Evolutionary conservation across 2,329 filamentous ascomycete species (phyloP).

Genomic region (Arachnomyces sp.): DNA sequence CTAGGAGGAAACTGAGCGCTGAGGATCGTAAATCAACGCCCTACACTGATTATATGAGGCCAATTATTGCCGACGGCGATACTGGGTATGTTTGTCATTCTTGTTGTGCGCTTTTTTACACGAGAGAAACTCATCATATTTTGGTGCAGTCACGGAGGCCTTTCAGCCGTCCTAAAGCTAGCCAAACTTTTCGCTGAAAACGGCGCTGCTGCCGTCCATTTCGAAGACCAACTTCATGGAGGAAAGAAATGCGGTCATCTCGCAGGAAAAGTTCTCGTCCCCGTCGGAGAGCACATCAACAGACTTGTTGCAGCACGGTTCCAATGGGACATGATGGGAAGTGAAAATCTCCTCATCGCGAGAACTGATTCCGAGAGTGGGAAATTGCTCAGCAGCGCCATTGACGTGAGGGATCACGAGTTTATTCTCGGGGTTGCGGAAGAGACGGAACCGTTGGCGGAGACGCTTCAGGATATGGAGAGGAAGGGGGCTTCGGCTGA

Average conservation of each 20-base stretch:
- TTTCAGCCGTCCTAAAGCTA: constrained; percentile 88
- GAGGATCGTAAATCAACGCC: constrained; percentile 66
- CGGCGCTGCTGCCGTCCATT: constrained; percentile 90
- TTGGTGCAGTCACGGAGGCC: constrained; percentile 64
- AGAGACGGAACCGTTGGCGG: constrained; percentile 70
- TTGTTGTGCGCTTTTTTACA: neutral
- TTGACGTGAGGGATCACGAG: constrained; percentile 92
- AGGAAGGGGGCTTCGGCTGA: constrained; percentile 62
- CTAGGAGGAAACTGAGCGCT: constrained; percentile 65
- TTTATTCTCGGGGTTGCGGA: constrained; percentile 86
- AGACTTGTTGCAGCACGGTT: constrained; percentile 83
- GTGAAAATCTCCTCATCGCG: constrained; percentile 88
- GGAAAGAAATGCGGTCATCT: constrained; percentile 98
- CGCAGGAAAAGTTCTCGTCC: constrained; percentile 91
- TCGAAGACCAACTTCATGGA: constrained; percentile 94
- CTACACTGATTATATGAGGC: constrained; percentile 85
- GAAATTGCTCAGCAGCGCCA: constrained; percentile 77
- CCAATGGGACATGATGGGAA: constrained; percentile 98
- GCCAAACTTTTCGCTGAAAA: constrained; percentile 97
- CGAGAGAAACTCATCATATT: neutral
- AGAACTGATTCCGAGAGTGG: constrained; percentile 94
- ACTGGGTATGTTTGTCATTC: constrained; percentile 52
- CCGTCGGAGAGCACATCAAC: constrained; percentile 92
- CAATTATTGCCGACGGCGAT: constrained; percentile 93
- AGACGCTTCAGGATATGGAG: constrained; percentile 87